phyloP scores from a whole-genome alignment of 2,329 filamentous ascomycete species.

The Claviceps cyperi region DNA sequence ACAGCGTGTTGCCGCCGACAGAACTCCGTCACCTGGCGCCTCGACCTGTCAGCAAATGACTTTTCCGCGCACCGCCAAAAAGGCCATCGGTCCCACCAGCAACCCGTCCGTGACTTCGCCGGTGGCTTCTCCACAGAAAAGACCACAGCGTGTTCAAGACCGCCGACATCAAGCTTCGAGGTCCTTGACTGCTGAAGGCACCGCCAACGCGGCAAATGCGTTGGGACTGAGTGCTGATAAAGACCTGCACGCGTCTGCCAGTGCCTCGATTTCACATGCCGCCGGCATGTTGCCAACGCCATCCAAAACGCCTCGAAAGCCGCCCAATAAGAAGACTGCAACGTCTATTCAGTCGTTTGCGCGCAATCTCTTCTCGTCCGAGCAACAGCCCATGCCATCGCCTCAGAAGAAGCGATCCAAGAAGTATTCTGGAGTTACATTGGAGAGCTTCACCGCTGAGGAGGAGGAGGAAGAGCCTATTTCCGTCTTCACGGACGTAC shows the following conservation, averaged over 20 bases:
- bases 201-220: conserved; percentile 27
- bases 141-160: conserved; percentile 31
- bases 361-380: conserved; percentile 46
- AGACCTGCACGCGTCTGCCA: conserved; percentile 13
- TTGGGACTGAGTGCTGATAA: conserved; percentile 21
- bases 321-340: conserved; percentile 33
- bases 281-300: conserved; percentile 59
- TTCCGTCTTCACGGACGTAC: conserved; percentile 63
- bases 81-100: conserved; percentile 13
- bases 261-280: conserved; percentile 18
- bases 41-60: conserved; percentile 17
- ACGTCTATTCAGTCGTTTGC: conserved; percentile 40
- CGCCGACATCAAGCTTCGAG: conserved; percentile 32
- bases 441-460: conserved; percentile 45
- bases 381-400: conserved; percentile 43
- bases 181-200: conserved; percentile 28
- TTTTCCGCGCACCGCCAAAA: conserved; percentile 21
- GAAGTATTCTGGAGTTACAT: conserved; percentile 38
- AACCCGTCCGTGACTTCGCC: conserved; percentile 25
- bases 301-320: conserved; percentile 61
- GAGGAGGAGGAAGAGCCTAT: conserved; percentile 47
- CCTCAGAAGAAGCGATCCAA: conserved; percentile 44
- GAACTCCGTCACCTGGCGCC: conserved; percentile 40
- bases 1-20: conserved; percentile 32
- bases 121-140: conserved; percentile 35